Conservation (phyloP, 1,284 basidiomycete species). For the Boletus holoroseus region DNA sequence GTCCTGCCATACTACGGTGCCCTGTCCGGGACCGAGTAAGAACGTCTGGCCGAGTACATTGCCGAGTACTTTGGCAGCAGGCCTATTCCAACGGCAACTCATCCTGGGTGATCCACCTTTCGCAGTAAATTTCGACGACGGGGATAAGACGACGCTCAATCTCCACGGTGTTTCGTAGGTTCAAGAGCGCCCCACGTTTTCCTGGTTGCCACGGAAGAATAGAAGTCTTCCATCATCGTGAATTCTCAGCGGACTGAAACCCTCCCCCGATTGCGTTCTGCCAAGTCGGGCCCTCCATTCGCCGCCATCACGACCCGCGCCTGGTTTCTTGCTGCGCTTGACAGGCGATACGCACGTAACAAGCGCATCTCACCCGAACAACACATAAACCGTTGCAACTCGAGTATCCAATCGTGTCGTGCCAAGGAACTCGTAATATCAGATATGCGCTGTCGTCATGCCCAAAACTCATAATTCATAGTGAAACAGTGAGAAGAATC, state of each 20-base stretch:
- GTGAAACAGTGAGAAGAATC: constrained; percentile 26
- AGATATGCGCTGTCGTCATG: constrained; percentile 1
- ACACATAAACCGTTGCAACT: constrained; percentile 1
- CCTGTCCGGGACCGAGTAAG: constrained; percentile 23
- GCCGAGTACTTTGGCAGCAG: not conserved
- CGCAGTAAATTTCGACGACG: constrained; percentile 7
- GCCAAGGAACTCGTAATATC: not conserved
- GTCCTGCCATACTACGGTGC: not conserved
- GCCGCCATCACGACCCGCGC: constrained; percentile 11
- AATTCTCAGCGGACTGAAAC: constrained; percentile 25
- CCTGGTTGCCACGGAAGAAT: constrained; percentile 34
- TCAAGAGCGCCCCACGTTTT: constrained; percentile 26
- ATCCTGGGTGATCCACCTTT: constrained; percentile 1
- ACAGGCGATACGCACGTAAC: constrained; percentile 12
- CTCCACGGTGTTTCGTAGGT: constrained; percentile 28
- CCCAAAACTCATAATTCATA: constrained; percentile 31
- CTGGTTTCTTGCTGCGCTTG: constrained; percentile 3
- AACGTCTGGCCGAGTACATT: not conserved
- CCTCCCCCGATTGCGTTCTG: constrained; percentile 12
- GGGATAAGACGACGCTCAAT: constrained; percentile 22
- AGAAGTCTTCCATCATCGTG: constrained; percentile 31
- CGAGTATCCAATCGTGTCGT: not conserved
- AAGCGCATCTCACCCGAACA: constrained; percentile 10
- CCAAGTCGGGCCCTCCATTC: constrained; percentile 17
- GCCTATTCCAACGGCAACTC: not conserved